Percentiles rank a stretch among this genome's conserved stretches.
Evolutionary conservation across 495 filamentous ascomycete species (phyloP).

Genomic region (Neurospora sp.): DNA sequence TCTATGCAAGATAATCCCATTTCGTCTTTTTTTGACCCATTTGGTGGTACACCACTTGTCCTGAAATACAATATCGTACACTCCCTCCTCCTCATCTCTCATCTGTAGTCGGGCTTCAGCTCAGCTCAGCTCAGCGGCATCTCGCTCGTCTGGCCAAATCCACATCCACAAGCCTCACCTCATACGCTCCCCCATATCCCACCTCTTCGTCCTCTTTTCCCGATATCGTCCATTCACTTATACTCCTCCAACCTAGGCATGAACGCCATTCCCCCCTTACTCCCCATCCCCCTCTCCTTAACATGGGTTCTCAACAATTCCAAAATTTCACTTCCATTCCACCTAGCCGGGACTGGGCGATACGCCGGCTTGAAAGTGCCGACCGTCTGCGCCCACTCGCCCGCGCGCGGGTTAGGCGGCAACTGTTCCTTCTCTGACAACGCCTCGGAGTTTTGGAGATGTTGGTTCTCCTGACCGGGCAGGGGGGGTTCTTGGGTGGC

Average conservation of each 20-base stretch:
- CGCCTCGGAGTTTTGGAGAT: not conserved
- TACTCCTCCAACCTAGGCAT: slow-evolving; percentile 31
- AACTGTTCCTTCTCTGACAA: not conserved
- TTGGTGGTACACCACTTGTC: not conserved
- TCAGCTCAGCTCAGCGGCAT: not conserved
- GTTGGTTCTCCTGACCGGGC: slow-evolving; percentile 13
- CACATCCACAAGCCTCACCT: not conserved
- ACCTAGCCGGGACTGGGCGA: slow-evolving; percentile 74
- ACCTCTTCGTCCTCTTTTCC: not conserved
- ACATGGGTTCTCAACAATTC: slow-evolving; percentile 72
- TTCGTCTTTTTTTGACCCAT: not conserved
- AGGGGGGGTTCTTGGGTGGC: slow-evolving; percentile 74
- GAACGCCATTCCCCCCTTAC: slow-evolving; percentile 36
- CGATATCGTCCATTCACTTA: not conserved
- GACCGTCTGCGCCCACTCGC: slow-evolving; percentile 95
- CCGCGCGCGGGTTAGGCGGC: slow-evolving; percentile 24
- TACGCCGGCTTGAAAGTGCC: slow-evolving; percentile 93
- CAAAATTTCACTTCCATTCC: slow-evolving; percentile 74
- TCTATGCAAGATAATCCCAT: not conserved
- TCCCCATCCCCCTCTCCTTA: slow-evolving; percentile 16
- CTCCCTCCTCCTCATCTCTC: not conserved
- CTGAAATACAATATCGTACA: not conserved
- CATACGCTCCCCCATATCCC: not conserved
- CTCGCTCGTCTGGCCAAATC: not conserved
- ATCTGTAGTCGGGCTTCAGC: not conserved